Base-by-base conservation (phyloP, 345 rosid species). In the Carallia brachiata region DNA sequence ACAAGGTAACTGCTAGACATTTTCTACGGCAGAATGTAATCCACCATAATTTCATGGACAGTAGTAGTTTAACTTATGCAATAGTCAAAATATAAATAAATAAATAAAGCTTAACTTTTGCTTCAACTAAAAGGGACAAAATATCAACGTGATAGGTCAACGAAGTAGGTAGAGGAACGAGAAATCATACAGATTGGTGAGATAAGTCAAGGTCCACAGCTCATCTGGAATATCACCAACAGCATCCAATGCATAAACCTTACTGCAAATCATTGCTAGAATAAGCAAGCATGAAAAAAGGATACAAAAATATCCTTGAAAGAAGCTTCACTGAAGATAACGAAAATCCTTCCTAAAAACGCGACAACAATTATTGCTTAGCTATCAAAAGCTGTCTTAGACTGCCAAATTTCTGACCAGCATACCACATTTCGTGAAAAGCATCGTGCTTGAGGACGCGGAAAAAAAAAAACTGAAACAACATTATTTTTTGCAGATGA, bases 191-290 rank as follows among this genome's bases (percentile, higher is more conserved):
- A 87, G 78, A 80, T 79, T 69, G 52, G 30, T 65, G 63, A 87
- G 87, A 66, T 62, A 79, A 47, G 77, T 80, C 69, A 84, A 70
- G 70, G 59, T 80, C 87, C 86, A 87, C 0, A 84, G 81, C 60
- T 83, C 91, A 34, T 84, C 88, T 0, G 91, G 91, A 36, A 87
- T 71, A 16, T 23, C 59, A 18, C 87, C 87, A 4, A 6, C 63
- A 28, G 73, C 85, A 53, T 81, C 71, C 61, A 68, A 0, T 1
- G 82, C 76, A 62, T 68, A 75, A 52, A 81, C 88, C 52, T 62
- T 67, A 78, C 91, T 84, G 87, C 10, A 60, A 66, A 60, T 5
- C n/a, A 34, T 15, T 8, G 1, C 1, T n/a, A 60, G 6, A 37
- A 58, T 31, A n/a, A 40, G 27, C 27, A 37, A 19, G 0, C 17